These are phyloP conservation scores for Micractinium sp. DNA, from an alignment of 139 green algal genomes.

Conservation along the genomic window DNA sequence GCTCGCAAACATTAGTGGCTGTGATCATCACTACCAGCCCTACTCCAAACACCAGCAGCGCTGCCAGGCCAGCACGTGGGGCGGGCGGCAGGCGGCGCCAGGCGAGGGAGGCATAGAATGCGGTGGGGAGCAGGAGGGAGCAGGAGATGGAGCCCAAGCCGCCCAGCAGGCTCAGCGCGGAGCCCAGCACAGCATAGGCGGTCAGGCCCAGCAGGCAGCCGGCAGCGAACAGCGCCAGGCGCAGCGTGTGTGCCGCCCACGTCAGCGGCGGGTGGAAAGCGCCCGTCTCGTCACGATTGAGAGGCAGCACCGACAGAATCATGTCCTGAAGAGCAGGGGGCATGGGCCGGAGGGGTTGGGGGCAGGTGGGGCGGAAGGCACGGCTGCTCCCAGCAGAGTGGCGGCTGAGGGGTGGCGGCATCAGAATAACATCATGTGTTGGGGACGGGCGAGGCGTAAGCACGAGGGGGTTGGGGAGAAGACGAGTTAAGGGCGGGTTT, in stretches of 20 bases:
- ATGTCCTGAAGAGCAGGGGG: not conserved
- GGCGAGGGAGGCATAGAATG: conserved; percentile 49
- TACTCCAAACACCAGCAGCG: conserved; percentile 36
- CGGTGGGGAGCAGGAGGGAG: conserved; percentile 55
- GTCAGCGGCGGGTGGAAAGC: not conserved
- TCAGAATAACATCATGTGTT: no score
- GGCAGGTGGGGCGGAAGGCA: not conserved
- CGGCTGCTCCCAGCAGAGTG: not conserved
- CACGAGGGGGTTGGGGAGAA: no score
- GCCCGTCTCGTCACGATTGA: not conserved
- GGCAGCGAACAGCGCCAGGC: conserved; percentile 6
- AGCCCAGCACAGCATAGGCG: not conserved
- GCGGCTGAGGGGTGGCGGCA: no score
- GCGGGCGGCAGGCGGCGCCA: conserved; percentile 9
- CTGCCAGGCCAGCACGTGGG: not conserved
- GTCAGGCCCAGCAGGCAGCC: not conserved
- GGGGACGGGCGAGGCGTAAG: no score
- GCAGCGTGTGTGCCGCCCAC: not conserved
- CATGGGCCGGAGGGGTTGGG: not conserved
- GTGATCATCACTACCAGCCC: conserved; percentile 44
- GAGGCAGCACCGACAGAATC: not conserved
- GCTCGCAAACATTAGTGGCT: conserved; percentile 36
- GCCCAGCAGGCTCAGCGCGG: conserved; percentile 42
- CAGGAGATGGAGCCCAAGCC: conserved; percentile 53
- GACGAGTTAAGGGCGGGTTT: not conserved